phyloP scores from a whole-genome alignment of 2,329 filamentous ascomycete genomes.

The Camillea tinctor region DNA sequence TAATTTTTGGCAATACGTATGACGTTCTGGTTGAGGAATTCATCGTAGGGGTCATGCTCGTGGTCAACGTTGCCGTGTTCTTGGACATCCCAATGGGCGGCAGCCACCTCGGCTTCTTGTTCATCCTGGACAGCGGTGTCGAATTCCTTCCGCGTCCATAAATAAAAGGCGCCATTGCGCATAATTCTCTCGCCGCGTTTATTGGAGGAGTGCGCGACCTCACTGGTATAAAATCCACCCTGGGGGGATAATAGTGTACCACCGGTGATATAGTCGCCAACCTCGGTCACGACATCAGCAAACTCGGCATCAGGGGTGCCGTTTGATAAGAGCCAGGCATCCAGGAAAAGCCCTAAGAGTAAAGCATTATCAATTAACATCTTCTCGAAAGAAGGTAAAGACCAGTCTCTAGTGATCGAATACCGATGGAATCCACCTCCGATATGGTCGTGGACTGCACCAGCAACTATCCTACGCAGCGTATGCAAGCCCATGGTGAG shows the following conservation, averaged over 20 bases:
- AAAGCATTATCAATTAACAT: slow-evolving; percentile 93
- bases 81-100: slow-evolving; percentile 80
- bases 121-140: slow-evolving; percentile 67
- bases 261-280: slow-evolving; percentile 82
- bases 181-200: slow-evolving; percentile 74
- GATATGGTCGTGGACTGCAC: slow-evolving; percentile 56
- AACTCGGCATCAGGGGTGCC: slow-evolving; percentile 64
- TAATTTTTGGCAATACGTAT: slow-evolving; percentile 68
- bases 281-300: slow-evolving; percentile 73
- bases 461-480: slow-evolving; percentile 66
- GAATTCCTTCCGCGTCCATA: slow-evolving; percentile 90
- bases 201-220: slow-evolving; percentile 84
- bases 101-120: slow-evolving; percentile 69
- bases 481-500: slow-evolving; percentile 79
- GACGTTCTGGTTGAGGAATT: slow-evolving; percentile 93
- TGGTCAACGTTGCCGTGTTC: slow-evolving; percentile 83
- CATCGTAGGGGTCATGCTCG: slow-evolving; percentile 83
- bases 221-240: slow-evolving; percentile 83
- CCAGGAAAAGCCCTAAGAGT: slow-evolving; percentile 77
- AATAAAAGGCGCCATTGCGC: slow-evolving; percentile 88
- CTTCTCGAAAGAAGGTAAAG: slow-evolving; percentile 94
- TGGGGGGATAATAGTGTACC: slow-evolving; percentile 63
- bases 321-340: slow-evolving; percentile 68
- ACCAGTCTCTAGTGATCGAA: slow-evolving; percentile 90
- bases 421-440: slow-evolving; percentile 66